phyloP scores from a whole-genome alignment of 495 filamentous ascomycete species.

The Apiosordaria backusii region DNA sequence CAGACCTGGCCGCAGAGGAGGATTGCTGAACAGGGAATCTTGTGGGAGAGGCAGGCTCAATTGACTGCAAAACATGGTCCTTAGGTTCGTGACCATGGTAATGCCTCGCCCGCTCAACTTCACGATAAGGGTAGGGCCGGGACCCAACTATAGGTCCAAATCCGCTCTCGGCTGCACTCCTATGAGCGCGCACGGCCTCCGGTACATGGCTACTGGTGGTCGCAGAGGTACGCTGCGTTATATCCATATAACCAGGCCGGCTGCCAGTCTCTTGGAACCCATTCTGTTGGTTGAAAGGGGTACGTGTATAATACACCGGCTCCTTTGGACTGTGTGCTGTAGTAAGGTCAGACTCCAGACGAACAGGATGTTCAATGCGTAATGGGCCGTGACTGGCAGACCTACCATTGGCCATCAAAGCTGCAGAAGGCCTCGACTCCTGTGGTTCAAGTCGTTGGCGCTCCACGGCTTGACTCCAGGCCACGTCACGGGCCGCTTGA shows the following conservation, averaged over 20 bases:
- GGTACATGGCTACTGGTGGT: conserved; percentile 7
- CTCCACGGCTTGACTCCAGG: conserved; percentile 32
- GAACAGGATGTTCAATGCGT: conserved; percentile 5
- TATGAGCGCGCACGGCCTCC: conserved; percentile 1
- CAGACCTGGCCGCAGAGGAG: background rate
- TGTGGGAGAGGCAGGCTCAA: conserved; percentile 34
- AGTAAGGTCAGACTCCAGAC: background rate
- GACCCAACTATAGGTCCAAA: conserved; percentile 25
- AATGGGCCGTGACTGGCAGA: conserved; percentile 8
- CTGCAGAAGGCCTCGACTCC: conserved; percentile 7
- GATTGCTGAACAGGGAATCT: conserved; percentile 9
- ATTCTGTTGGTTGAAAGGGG: background rate
- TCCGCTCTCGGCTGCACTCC: background rate
- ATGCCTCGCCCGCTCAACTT: conserved; percentile 19
- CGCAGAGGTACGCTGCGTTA: background rate
- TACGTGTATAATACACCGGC: background rate
- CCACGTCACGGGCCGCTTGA: conserved; percentile 36
- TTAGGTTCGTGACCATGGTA: conserved; percentile 29
- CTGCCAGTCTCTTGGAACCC: background rate
- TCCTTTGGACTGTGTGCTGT: conserved; percentile 3
- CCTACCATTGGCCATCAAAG: conserved; percentile 5
- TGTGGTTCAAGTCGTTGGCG: conserved; percentile 23
- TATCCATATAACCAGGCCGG: background rate
- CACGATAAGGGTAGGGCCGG: conserved; percentile 1
- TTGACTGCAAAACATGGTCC: conserved; percentile 41